Base-by-base conservation (phyloP, 2,329 filamentous ascomycete genomes). In the Colletotrichum simmondsii region DNA sequence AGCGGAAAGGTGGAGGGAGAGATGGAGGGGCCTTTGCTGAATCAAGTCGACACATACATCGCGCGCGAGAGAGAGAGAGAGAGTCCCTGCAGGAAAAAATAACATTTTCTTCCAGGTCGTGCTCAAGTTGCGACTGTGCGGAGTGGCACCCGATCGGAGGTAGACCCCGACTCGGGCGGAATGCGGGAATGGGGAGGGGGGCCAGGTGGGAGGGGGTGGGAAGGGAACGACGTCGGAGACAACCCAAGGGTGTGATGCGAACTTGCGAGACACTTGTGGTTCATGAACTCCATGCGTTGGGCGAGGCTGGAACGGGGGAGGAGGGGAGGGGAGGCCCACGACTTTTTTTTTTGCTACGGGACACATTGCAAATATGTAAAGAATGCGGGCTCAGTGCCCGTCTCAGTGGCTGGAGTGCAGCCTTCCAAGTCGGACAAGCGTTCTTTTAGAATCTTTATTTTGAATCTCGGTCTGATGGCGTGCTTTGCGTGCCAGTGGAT, bases 211-310 rank as follows among this genome's bases (percentile, higher is more conserved):
- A 11, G 3, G 30, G 30, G 32, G 32, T 11, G 46, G 32, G 30
- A 12, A 59, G 42, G 49, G 28, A 37, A 65, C 65, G 58, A 69
- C 30, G 64, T 72, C 65, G 69, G 65, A 72, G 69, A 72, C 69
- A 49, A 19, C 42, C 52, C 52, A 46, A 49, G 66, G 54, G 16
- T 35, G n/a, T 26, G 59, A 57, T n/a, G 42, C 42, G 42, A 49
- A 49, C 42, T 67, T 53, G 52, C 71, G 52, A 73, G 71, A 73
- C 67, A 66, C 49, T 14, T 71, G 61, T 49, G 26, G 54, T 64
- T 58, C 57, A 58, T 69, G 54, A 57, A 73, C 71, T 72, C 59
- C 71, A 72, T 73, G 71, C 68, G 61, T 57, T 59, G 35, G 61
- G 58, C 71, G 46, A 73, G 71, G 71, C 71, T 71, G 71, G 68